Percentiles rank a stretch among this genome's conserved stretches.
phyloP scores from a whole-genome alignment of 345 rosid genomes.

The Eucalyptus pumila region DNA sequence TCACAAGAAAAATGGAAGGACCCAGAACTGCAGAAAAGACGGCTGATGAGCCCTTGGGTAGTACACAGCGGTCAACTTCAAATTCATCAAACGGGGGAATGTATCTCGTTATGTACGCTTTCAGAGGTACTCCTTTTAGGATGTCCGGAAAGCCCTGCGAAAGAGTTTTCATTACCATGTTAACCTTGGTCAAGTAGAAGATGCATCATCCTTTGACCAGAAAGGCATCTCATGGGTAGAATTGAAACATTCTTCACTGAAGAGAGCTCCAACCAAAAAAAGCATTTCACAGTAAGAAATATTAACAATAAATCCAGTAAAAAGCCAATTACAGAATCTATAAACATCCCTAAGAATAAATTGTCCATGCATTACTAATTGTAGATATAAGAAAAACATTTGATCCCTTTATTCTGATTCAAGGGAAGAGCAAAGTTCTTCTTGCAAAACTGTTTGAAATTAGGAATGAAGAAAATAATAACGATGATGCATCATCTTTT shows the following conservation, averaged over 20 bases:
- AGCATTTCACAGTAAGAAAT: not conserved
- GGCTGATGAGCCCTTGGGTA: conserved; percentile 47
- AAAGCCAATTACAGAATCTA: not conserved
- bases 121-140: conserved; percentile 56
- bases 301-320: not conserved
- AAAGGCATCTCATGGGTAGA: not conserved
- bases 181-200: not conserved
- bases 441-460: not conserved
- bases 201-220: not conserved
- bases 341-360: not conserved
- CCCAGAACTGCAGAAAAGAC: conserved; percentile 67
- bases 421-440: not conserved
- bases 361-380: not conserved
- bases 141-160: conserved; percentile 86
- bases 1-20: conserved; percentile 69
- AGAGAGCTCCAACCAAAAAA: not conserved
- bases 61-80: conserved; percentile 69
- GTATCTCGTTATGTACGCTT: conserved; percentile 63
- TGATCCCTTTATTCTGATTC: not conserved
- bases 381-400: not conserved
- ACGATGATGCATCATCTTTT: not conserved
- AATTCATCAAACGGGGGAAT: conserved; percentile 93
- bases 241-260: not conserved
- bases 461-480: not conserved
- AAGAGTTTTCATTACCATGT: not conserved